Base-by-base conservation (phyloP, 805 yeast species). In the Torulaspora quercuum region DNA sequence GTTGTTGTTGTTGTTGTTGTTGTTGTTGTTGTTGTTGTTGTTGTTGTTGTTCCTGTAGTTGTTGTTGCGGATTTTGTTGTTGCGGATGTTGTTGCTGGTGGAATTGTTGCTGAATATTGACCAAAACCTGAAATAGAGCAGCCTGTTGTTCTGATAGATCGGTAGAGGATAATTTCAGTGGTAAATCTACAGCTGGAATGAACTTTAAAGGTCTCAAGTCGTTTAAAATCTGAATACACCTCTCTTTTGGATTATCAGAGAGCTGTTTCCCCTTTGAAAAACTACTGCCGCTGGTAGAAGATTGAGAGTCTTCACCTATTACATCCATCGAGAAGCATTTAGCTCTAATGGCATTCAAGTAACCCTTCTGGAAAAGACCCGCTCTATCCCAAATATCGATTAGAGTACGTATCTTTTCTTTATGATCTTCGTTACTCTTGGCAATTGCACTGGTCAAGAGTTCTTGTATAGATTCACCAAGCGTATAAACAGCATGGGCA, bases 321-420 rank as follows among this genome's bases (percentile, higher is more conserved):
- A 24, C 34, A 16, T 46, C 46, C 53, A 54, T 46, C 6, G 55
- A 44, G 52, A 81, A 82, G 58, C 75, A 75, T 53, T 74, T 79
- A 8, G 68, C 61, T 55, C 80, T 75, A 41, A 86, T 72, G 12
- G 70, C 57, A 29, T 70, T 61, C 37, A 92, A 66, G 20, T 71
- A 64, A 25, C 70, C 68, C 27, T 75, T 73, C 37, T 70, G 69
- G 64, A 92, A 90, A 10, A 95, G 82, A 27, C 76, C 78, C 23
- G 88, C 82, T 46, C 85, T 78, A 49, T 78, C 85, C 98, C 98
- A 92, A 52, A 92, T 89, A 46, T 86, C 95, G 48, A 92, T 74
- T 49, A 92, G 71, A 63, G 88, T 90, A 52, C 79, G 69, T 50
- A 88, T 76, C 61, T 89, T 92, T 41, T 78, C 87, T 56, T 62